Conservation (phyloP, 345 rosid genomes). For the Brassica carinata region DNA sequence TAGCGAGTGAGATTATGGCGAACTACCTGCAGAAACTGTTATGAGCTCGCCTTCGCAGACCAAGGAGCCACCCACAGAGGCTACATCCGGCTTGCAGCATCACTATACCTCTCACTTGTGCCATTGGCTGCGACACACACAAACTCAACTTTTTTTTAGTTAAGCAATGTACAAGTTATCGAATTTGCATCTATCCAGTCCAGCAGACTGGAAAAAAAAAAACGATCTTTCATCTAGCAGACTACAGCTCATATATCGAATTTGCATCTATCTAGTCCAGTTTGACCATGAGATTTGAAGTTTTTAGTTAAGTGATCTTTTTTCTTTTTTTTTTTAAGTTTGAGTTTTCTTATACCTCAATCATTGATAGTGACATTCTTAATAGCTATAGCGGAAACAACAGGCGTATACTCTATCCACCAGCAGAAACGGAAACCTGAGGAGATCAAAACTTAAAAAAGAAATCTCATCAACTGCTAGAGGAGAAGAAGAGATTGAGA, state of each 20-base stretch:
- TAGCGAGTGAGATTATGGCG: not conserved
- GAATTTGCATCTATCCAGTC: not conserved
- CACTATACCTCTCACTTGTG: conserved; percentile 88
- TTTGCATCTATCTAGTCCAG: not conserved
- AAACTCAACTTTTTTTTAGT: not conserved
- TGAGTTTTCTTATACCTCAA: too few species aligned
- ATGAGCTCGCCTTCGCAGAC: conserved; percentile 89
- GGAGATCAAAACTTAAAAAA: conserved; percentile 27
- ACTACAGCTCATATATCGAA: not conserved
- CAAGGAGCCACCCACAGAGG: conserved; percentile 75
- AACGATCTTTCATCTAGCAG: not conserved
- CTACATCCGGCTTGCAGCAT: too few species aligned
- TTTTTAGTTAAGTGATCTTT: too few species aligned
- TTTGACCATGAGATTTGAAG: not conserved
- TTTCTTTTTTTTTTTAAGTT: too few species aligned
- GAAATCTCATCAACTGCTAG: conserved; percentile 39
- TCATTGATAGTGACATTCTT: too few species aligned
- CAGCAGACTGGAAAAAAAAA: too few species aligned
- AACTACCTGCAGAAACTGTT: conserved; percentile 50
- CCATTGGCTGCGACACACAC: conserved; percentile 68
- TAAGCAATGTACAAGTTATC: not conserved
- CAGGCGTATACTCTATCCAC: conserved; percentile 96
- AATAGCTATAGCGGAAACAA: conserved; percentile 87
- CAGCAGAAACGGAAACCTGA: conserved; percentile 88
- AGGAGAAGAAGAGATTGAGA: conserved; percentile 15